phyloP scores from a whole-genome alignment of 139 green algal species.

The Coelastrella sp. region DNA sequence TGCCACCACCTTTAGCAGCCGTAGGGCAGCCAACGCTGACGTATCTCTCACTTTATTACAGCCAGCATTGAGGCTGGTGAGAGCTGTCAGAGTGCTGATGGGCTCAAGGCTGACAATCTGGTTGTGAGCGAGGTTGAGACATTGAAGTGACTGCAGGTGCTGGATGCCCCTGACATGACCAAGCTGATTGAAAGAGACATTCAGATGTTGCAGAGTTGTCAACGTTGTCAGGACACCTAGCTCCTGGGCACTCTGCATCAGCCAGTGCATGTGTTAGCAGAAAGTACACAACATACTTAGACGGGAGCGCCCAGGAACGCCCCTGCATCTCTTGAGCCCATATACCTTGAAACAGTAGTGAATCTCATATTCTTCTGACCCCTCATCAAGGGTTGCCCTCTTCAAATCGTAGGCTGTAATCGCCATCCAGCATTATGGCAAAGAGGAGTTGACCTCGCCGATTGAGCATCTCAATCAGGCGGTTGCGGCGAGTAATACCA shows the following conservation, averaged over 20 bases:
- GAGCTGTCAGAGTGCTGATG: neutral
- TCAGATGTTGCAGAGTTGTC: neutral
- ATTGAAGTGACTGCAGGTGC: neutral
- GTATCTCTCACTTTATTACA: slow-evolving; percentile 11
- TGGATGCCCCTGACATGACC: neutral
- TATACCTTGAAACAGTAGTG: slow-evolving; percentile 11
- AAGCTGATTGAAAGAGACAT: slow-evolving; percentile 8
- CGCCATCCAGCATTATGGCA: neutral
- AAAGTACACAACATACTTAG: neutral
- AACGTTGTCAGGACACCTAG: neutral
- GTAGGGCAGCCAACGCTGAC: neutral
- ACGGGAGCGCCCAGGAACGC: neutral
- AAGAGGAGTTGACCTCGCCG: too few relatives aligned
- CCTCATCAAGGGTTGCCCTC: neutral
- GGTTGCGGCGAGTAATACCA: too few relatives aligned
- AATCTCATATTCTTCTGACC: neutral
- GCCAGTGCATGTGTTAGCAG: neutral
- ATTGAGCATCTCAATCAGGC: too few relatives aligned
- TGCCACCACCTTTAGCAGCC: neutral
- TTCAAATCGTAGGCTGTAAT: slow-evolving; percentile 6
- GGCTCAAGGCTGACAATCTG: slow-evolving; percentile 2
- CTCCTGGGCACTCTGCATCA: neutral
- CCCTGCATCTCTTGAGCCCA: neutral
- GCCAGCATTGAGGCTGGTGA: slow-evolving; percentile 15
- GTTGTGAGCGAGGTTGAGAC: slow-evolving; percentile 26